Conservation (phyloP, 2,329 filamentous ascomycete species). For the Teratosphaeria zuluensis region DNA sequence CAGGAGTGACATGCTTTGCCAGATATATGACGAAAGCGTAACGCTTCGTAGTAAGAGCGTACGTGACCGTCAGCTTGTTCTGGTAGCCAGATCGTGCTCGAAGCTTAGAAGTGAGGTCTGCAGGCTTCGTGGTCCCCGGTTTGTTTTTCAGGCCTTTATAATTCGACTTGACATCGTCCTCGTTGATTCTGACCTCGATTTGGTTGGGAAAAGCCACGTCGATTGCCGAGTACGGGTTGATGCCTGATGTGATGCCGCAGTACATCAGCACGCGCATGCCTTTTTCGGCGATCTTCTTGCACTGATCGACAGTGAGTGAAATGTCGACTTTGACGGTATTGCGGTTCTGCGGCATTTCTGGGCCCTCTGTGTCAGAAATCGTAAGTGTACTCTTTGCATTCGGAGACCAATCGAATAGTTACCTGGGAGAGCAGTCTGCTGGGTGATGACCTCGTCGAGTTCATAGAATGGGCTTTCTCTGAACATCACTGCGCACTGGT, state of each 20-base stretch:
- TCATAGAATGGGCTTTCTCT: constrained; percentile 81
- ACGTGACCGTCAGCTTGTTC: constrained; percentile 78
- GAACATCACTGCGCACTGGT: constrained; percentile 33
- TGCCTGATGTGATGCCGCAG: constrained; percentile 49
- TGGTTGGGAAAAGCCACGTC: constrained; percentile 88
- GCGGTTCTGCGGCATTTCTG: constrained; percentile 51
- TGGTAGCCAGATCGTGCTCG: constrained; percentile 59
- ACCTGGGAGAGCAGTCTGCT: constrained; percentile 54
- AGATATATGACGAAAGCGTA: constrained; percentile 58
- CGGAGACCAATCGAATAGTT: constrained; percentile 32
- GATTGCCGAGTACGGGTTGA: constrained; percentile 43
- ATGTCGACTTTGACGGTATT: constrained; percentile 52
- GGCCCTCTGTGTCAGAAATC: constrained; percentile 19
- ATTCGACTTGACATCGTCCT: constrained; percentile 83
- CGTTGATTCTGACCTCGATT: constrained; percentile 84
- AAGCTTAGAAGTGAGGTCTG: constrained; percentile 74
- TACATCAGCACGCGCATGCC: constrained; percentile 73
- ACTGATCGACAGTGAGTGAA: constrained; percentile 43
- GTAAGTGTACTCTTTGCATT: constrained; percentile 18
- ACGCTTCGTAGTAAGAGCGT: constrained; percentile 76
- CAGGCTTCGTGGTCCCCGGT: constrained; percentile 85
- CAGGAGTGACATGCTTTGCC: constrained; percentile 62
- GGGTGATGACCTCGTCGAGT: constrained; percentile 29
- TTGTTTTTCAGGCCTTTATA: constrained; percentile 92
- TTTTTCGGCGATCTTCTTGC: constrained; percentile 50